Percentiles rank a stretch among this genome's conserved stretches.
Conservation (phyloP, 2,329 filamentous ascomycete species). For the Diplodia sapinea region DNA sequence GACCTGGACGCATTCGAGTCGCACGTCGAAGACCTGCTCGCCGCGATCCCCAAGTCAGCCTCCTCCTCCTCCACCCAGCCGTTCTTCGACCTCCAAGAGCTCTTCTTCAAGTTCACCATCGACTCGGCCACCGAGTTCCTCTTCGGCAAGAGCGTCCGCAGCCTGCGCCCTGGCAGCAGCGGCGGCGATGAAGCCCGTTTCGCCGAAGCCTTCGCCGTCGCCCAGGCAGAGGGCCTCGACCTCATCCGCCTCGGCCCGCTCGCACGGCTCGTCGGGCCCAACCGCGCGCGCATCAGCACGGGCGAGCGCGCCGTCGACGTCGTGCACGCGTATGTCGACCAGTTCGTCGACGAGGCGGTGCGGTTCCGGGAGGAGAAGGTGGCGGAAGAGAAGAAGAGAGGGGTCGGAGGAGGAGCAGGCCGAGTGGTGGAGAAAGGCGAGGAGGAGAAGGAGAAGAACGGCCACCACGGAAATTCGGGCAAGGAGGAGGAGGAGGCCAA, state of each 20-base stretch:
- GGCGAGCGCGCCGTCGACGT: constrained; percentile 25
- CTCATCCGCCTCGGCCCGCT: constrained; percentile 48
- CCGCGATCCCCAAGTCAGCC: constrained; percentile 32
- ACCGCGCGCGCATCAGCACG: not conserved
- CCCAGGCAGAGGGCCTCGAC: constrained; percentile 47
- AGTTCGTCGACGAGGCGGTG: constrained; percentile 55
- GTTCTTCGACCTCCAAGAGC: constrained; percentile 50
- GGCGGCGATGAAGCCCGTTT: constrained; percentile 45
- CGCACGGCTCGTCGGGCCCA: not conserved
- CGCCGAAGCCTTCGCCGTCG: constrained; percentile 51
- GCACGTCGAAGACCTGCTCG: constrained; percentile 36
- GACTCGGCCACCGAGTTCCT: constrained; percentile 58
- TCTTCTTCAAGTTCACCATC: constrained; percentile 53
- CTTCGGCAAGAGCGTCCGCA: constrained; percentile 52
- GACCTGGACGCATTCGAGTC: constrained; percentile 38
- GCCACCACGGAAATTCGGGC: too few species aligned
- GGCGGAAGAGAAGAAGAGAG: constrained; percentile 42
- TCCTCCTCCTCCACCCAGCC: constrained; percentile 36
- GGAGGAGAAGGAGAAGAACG: constrained; percentile 5
- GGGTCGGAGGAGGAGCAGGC: constrained; percentile 9
- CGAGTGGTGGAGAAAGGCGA: constrained; percentile 41
- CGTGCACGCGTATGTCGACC: constrained; percentile 51
- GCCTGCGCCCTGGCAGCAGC: constrained; percentile 39
- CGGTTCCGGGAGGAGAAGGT: constrained; percentile 32
- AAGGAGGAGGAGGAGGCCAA: not conserved